These are phyloP conservation scores for Dioszegia crocea DNA, from an alignment of 768 basidiomycete genomes.

Conservation along the genomic window DNA sequence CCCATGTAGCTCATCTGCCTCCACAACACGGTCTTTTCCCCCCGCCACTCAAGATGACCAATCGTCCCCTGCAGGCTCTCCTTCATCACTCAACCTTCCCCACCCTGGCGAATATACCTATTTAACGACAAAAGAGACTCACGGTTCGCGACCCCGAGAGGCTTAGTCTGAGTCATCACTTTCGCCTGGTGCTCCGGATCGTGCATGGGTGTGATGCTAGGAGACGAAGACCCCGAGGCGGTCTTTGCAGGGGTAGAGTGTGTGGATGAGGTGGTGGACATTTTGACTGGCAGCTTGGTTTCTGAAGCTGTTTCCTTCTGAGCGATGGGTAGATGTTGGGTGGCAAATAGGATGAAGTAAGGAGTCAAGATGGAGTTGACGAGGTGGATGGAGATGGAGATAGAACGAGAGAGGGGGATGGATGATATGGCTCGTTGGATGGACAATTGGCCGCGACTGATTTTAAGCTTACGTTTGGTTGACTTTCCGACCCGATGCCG, in stretches of 20 bases:
- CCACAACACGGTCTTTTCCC: not conserved
- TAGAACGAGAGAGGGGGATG: not conserved
- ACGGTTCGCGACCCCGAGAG: slow-evolving; percentile 46
- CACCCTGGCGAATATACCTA: not conserved
- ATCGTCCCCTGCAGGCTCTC: not conserved
- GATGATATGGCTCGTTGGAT: slow-evolving; percentile 2
- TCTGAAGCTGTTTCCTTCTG: not conserved
- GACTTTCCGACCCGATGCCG: not conserved
- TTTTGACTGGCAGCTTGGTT: not conserved
- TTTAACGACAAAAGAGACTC: slow-evolving; percentile 20
- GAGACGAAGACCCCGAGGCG: slow-evolving; percentile 28
- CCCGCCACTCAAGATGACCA: not conserved
- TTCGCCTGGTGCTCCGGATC: slow-evolving; percentile 45
- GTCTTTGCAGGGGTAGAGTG: slow-evolving; percentile 19
- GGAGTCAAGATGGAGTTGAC: not conserved
- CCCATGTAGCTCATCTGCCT: not conserved
- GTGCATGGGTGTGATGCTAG: slow-evolving; percentile 48
- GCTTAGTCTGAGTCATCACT: slow-evolving; percentile 39
- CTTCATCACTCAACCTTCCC: slow-evolving; percentile 7
- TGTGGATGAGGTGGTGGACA: slow-evolving; percentile 6
- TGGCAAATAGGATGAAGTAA: not conserved
- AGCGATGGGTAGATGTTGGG: not conserved
- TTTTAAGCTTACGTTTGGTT: not conserved
- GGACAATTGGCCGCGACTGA: not conserved
- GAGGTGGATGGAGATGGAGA: not conserved